Percentiles rank a stretch among this genome's conserved stretches.
These are phyloP conservation scores for Lactarius hengduanensis DNA, from an alignment of 768 basidiomycete genomes.

Conservation along the genomic window DNA sequence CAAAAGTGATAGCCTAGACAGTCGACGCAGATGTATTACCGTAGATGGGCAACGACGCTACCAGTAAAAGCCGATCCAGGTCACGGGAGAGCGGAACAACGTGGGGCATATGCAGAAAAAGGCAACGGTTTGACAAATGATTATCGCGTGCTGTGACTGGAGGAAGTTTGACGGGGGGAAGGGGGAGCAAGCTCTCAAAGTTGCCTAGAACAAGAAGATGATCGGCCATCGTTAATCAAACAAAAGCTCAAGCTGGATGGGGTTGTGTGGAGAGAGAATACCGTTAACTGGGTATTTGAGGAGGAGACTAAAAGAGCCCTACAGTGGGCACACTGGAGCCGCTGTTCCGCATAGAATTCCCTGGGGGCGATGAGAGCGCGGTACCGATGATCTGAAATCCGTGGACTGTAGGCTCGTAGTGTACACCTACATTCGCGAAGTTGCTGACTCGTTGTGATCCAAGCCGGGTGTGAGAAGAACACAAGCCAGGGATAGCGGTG, in stretches of 20 bases:
- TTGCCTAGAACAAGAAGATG: constrained; percentile 5
- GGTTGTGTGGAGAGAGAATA: constrained; percentile 16
- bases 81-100: constrained; percentile 16
- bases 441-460: constrained; percentile 4
- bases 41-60: not conserved
- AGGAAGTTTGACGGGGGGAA: not conserved
- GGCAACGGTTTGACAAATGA: constrained; percentile 8
- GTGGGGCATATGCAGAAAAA: constrained; percentile 9
- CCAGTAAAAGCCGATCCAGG: constrained; percentile 1
- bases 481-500: constrained; percentile 17
- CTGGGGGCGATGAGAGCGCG: constrained; percentile 8
- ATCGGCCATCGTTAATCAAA: constrained; percentile 17
- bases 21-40: constrained; percentile 12
- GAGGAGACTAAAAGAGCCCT: constrained; percentile 1
- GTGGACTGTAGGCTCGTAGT: not conserved
- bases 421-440: not conserved
- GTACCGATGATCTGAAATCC: constrained; percentile 12
- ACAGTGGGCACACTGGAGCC: constrained; percentile 14
- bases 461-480: constrained; percentile 19
- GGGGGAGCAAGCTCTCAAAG: constrained; percentile 1
- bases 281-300: constrained; percentile 16
- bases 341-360: constrained; percentile 21
- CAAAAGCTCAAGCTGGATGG: constrained; percentile 17
- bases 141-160: constrained; percentile 2
- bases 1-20: constrained; percentile 1